Conservation (phyloP, 2,329 filamentous ascomycete genomes). For the Colletotrichum cereale region DNA sequence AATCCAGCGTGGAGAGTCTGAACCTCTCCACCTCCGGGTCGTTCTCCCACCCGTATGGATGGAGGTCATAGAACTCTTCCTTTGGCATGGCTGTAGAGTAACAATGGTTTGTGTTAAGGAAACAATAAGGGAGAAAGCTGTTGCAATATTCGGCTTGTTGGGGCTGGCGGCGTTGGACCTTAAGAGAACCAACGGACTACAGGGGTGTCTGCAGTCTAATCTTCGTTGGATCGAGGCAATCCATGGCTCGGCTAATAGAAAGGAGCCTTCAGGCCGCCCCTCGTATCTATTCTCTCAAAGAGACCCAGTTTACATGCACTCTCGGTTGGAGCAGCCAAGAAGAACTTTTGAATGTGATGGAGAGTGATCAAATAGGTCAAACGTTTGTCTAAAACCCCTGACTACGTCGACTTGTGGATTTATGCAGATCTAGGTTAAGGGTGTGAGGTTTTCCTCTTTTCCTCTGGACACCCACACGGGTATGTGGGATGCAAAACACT, state of each 20-base stretch:
- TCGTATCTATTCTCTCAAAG: not conserved
- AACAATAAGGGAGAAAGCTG: not conserved
- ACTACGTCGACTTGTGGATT: too few species aligned
- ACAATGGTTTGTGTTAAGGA: too few species aligned
- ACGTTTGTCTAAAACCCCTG: not conserved
- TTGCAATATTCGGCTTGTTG: not conserved
- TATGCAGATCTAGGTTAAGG: too few species aligned
- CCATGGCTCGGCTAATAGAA: not conserved
- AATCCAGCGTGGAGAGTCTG: slow-evolving; percentile 54
- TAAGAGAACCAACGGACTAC: not conserved
- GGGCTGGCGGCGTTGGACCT: not conserved
- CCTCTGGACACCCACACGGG: not conserved
- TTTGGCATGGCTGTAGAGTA: slow-evolving; percentile 44
- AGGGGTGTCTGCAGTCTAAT: not conserved
- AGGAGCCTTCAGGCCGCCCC: too few species aligned
- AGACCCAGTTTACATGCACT: not conserved
- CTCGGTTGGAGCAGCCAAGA: not conserved
- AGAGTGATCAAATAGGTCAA: not conserved
- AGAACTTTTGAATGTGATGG: not conserved
- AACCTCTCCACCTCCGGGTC: slow-evolving; percentile 53
- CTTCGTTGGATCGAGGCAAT: not conserved
- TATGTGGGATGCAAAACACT: not conserved
- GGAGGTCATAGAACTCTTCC: slow-evolving; percentile 47
- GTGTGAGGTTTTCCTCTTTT: not conserved
- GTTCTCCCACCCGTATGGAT: slow-evolving; percentile 52